Conservation (phyloP, 768 basidiomycete species). For the Trametes gibbosa region DNA sequence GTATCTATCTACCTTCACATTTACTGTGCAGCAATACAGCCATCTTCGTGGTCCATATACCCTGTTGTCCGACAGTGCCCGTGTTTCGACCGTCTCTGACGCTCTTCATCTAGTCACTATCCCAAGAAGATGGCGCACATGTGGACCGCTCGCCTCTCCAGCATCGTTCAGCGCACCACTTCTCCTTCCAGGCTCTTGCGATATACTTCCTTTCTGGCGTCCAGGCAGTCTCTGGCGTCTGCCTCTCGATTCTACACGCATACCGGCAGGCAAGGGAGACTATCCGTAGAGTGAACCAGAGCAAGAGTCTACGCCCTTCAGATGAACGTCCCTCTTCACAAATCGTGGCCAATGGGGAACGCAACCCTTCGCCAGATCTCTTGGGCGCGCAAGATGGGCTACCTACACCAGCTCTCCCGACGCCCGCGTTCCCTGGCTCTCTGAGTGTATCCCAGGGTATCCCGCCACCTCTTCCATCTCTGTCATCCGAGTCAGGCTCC, state of each 20-base stretch:
- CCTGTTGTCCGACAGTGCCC: neutral
- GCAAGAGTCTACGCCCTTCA: neutral
- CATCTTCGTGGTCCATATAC: neutral
- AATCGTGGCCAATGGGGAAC: neutral
- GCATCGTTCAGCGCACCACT: conserved; percentile 11
- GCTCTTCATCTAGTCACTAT: neutral
- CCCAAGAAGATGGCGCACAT: neutral
- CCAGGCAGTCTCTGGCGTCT: conserved; percentile 66
- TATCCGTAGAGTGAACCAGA: conserved; percentile 62
- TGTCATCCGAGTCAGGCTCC: conserved; percentile 5
- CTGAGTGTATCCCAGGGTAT: neutral
- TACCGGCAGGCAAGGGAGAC: conserved; percentile 65
- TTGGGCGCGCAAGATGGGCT: neutral
- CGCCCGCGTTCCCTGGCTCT: conserved; percentile 7
- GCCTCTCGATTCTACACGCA: conserved; percentile 63
- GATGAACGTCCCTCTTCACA: neutral
- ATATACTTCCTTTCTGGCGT: conserved; percentile 73
- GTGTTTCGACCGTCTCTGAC: neutral
- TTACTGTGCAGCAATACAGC: neutral
- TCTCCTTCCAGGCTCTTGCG: conserved; percentile 51
- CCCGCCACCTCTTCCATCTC: neutral
- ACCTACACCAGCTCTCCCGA: neutral
- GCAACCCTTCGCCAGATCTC: neutral
- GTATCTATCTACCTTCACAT: conserved; percentile 1
- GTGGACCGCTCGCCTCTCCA: conserved; percentile 15